Percentiles rank a stretch among this genome's conserved stretches.
phyloP scores from a whole-genome alignment of 768 basidiomycete genomes.

The Chalciporus chontae region DNA sequence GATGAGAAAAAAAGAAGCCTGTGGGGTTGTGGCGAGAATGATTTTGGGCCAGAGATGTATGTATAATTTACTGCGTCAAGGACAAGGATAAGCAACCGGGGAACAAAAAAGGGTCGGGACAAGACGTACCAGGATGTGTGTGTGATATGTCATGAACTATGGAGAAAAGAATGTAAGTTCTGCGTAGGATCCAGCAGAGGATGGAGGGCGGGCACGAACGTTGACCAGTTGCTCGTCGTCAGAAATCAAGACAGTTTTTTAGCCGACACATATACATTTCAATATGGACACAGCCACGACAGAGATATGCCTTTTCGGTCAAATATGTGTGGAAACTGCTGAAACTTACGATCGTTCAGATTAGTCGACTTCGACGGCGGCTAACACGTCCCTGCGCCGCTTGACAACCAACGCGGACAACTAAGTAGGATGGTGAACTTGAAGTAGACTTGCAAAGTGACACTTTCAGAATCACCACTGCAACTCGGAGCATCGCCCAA shows the following conservation, averaged over 20 bases:
- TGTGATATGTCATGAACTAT: neutral
- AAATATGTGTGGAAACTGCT: neutral
- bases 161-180: neutral
- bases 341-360: too few species aligned
- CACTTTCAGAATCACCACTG: too few species aligned
- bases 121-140: neutral
- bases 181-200: neutral
- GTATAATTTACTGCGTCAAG: slow-evolving; percentile 17
- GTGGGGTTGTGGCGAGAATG: slow-evolving; percentile 7
- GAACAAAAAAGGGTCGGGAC: neutral
- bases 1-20: neutral
- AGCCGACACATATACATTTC: neutral
- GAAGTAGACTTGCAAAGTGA: too few species aligned
- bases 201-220: neutral
- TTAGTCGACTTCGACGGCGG: too few species aligned
- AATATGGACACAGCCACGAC: neutral
- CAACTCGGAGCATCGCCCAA: too few species aligned
- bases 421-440: too few species aligned
- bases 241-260: neutral
- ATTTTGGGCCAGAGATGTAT: slow-evolving; percentile 1
- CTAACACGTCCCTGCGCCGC: too few species aligned
- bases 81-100: neutral
- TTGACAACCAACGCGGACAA: too few species aligned
- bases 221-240: neutral
- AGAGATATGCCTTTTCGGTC: neutral